Evolutionary conservation across 805 yeast genomes (phyloP).

Genomic region (Debaryomyces tyrocola): DNA sequence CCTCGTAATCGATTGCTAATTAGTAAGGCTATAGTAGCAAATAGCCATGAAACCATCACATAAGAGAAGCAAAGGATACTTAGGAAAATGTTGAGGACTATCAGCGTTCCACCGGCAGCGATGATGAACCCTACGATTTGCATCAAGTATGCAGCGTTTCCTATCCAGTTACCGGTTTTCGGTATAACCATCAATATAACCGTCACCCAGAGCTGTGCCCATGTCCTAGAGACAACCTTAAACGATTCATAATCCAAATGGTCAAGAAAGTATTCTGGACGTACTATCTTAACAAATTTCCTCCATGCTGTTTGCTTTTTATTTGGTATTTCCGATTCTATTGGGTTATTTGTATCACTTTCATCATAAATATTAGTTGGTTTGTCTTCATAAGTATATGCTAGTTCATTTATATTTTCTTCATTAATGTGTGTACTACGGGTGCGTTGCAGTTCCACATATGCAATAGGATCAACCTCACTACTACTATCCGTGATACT

Average conservation of each 20-base stretch:
- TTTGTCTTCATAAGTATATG: not conserved
- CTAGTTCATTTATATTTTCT: not conserved
- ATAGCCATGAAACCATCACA: constrained; percentile 21
- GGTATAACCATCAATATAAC: constrained; percentile 25
- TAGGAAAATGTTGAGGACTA: constrained; percentile 15
- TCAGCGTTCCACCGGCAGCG: constrained; percentile 27
- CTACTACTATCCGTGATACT: not conserved
- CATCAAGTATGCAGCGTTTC: constrained; percentile 26
- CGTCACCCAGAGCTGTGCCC: constrained; percentile 27
- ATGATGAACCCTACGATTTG: constrained; percentile 27
- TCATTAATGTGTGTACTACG: not conserved
- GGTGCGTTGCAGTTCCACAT: not conserved
- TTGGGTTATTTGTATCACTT: not conserved
- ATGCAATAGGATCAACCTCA: not conserved
- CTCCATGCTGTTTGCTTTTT: constrained; percentile 22
- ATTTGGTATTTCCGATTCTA: not conserved
- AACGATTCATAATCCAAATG: constrained; percentile 15
- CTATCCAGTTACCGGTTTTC: constrained; percentile 25
- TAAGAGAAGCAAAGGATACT: constrained; percentile 16
- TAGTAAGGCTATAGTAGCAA: constrained; percentile 21
- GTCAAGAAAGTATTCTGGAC: constrained; percentile 14
- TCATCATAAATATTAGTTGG: not conserved
- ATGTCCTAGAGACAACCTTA: constrained; percentile 23
- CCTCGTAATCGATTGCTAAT: constrained; percentile 25
- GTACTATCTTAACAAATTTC: constrained; percentile 22